A percentile compares a stretch with the other conserved stretches of the same genome.
Evolutionary conservation across 163 green algal species (phyloP).

Genomic region (Prototheca wickerhamii): DNA sequence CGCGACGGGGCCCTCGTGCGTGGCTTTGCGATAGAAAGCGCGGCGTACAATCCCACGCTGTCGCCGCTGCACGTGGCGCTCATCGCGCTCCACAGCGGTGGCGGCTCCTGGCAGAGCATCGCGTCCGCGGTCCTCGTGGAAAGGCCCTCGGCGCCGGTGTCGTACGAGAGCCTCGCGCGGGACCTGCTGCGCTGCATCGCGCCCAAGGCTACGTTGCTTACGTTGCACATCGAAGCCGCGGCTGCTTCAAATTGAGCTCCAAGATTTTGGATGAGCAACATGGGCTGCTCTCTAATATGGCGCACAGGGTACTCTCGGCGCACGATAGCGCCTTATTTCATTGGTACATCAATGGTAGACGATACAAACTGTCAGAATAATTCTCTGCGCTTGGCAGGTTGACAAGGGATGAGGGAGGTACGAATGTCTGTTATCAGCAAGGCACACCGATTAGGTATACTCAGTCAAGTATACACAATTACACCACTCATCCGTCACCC

Average conservation of each 20-base stretch:
- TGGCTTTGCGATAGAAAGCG: constrained; percentile 71
- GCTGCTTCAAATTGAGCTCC: no score
- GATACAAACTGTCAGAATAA: no score
- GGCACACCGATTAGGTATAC: background rate
- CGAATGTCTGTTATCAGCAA: background rate
- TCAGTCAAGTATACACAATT: background rate
- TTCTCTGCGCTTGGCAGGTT: no score
- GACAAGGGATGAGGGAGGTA: background rate
- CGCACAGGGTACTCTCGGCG: no score
- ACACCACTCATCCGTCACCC: background rate
- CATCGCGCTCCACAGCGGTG: constrained; percentile 45
- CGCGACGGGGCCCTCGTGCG: background rate
- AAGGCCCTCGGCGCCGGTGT: background rate
- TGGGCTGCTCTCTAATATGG: no score
- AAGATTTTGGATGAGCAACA: no score
- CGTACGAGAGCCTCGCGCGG: background rate
- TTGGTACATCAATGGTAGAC: no score
- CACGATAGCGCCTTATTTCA: no score
- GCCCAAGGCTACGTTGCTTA: background rate
- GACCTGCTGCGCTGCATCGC: background rate
- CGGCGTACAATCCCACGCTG: constrained; percentile 90
- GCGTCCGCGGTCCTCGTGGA: background rate
- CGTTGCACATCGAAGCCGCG: background rate
- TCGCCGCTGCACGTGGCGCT: constrained; percentile 78
- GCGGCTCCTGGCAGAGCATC: background rate